Base-by-base conservation (phyloP, 345 rosid genomes). In the Eucalyptus cloeziana region DNA sequence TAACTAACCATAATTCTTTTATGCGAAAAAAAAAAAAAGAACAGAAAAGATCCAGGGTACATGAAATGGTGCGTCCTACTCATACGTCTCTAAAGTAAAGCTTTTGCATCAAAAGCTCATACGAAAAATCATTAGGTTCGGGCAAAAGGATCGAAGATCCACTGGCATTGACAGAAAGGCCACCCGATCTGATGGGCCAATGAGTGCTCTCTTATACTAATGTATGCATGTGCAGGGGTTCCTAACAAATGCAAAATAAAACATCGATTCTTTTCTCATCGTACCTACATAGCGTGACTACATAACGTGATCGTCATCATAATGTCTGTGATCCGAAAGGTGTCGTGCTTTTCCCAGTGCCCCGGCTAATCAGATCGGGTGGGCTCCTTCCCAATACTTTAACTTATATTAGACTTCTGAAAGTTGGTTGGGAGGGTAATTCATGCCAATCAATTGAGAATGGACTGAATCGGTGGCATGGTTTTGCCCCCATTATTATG, bases 291-390 rank as follows among this genome's bases (percentile, higher is more conserved):
- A 86, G 50, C 51, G 87, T 86, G 51, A 21, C 40, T n/a, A 54
- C 40, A 27, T 27, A 49, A 49, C 40, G 90, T 87, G 45, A 89
- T 58, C 45, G 91, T 86, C 69, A 89, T 87, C 86, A 89, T 88
- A 89, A 79, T 76, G 88, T 86, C 64, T 6, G 56, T 30, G 86
- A 90, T 87, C 64, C 45, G 86, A 58, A 37, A 60, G 88, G 86
- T 31, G 67, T 50, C 91, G 86, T n/a, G 91, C 87, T 90, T 89
- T 86, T 88, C 85, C 85, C 85, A 88, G 56, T 71, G 37, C 43
- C 85, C 33, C 1, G 89, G 89, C 89, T 76, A 89, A 80, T 62
- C 58, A 89, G 91, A 92, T 91, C 92, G 52, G 87, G 92, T 89
- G 94, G 93, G 93, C 91, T 69, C 91, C 89, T 54, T 51, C 37